Evolutionary conservation across 805 yeast species (phyloP).

Genomic region (Cyberlindnera mycetangii): DNA sequence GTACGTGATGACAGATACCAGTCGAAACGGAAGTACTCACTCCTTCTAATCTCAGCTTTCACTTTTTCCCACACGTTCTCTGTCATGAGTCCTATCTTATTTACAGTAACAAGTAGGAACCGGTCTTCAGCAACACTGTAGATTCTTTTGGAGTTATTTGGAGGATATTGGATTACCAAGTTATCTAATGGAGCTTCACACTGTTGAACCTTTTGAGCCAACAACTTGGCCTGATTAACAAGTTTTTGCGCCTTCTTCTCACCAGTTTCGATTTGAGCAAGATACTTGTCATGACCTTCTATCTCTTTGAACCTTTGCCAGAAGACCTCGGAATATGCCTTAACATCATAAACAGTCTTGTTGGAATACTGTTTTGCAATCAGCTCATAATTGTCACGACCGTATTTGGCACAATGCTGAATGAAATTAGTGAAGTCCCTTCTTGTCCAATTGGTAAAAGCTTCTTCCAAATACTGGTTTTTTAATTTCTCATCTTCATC

Average conservation of each 20-base stretch:
- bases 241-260: conserved; percentile 62
- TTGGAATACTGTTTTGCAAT: conserved; percentile 56
- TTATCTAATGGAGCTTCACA: conserved; percentile 60
- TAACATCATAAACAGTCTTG: conserved; percentile 58
- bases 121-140: conserved; percentile 71
- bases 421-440: conserved; percentile 72
- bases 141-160: conserved; percentile 75
- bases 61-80: conserved; percentile 61
- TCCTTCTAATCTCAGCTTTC: conserved; percentile 57
- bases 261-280: conserved; percentile 69
- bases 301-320: conserved; percentile 61
- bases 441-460: conserved; percentile 68
- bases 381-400: conserved; percentile 46
- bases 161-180: conserved; percentile 67
- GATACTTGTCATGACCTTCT: conserved; percentile 69
- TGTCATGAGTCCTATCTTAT: conserved; percentile 61
- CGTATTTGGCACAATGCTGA: conserved; percentile 66
- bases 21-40: conserved; percentile 65
- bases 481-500: conserved; percentile 59
- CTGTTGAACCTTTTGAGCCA: conserved; percentile 51
- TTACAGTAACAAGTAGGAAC: conserved; percentile 56
- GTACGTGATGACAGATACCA: conserved; percentile 74
- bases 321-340: conserved; percentile 53
- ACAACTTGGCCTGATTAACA: conserved; percentile 50
- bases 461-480: conserved; percentile 47